Evolutionary conservation across 2,329 filamentous ascomycete genomes (phyloP).

Genomic region (Dothideomycetes sp.): DNA sequence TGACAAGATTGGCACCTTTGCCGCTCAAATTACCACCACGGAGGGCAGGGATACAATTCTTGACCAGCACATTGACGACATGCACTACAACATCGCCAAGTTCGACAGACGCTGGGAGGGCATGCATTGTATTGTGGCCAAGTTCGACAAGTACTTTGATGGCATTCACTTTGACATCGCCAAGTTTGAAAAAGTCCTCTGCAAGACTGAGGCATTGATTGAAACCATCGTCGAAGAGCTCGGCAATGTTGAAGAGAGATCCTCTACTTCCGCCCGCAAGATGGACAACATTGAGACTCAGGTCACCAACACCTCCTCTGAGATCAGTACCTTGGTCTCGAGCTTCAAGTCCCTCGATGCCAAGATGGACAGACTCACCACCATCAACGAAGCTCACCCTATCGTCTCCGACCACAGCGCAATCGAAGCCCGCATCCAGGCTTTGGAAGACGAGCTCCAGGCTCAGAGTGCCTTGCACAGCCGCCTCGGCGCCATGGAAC

Average conservation of each 20-base stretch:
- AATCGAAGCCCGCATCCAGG: too few species aligned
- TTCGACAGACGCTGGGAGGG: neutral
- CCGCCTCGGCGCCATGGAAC: too few species aligned
- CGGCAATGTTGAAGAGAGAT: neutral
- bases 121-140: too few species aligned
- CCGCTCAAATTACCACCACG: too few species aligned
- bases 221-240: neutral
- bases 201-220: neutral
- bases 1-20: too few species aligned
- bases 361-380: too few species aligned
- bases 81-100: neutral
- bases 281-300: neutral
- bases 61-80: neutral
- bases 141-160: neutral
- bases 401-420: too few species aligned
- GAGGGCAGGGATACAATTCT: neutral
- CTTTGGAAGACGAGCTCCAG: too few species aligned
- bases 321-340: neutral
- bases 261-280: neutral
- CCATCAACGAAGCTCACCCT: too few species aligned
- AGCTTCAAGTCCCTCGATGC: neutral
- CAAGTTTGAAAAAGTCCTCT: too few species aligned
- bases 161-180: too few species aligned
- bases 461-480: too few species aligned
- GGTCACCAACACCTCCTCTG: neutral